Base-by-base conservation (phyloP, 345 rosid genomes). In the Eucalyptus sp. region DNA sequence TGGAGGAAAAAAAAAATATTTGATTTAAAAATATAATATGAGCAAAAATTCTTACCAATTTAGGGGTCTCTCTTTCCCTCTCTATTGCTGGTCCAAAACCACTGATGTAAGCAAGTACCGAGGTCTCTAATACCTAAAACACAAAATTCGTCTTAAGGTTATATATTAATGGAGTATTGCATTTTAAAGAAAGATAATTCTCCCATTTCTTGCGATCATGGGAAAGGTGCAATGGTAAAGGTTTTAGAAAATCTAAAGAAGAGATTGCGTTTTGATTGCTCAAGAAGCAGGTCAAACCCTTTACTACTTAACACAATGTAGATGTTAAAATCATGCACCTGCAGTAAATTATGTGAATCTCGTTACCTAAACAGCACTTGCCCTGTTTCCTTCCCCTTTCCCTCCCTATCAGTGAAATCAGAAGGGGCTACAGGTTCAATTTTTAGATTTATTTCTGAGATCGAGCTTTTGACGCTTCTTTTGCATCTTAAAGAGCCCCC, bases 401-500 rank as follows among this genome's bases (percentile, higher is more conserved):
- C 13, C 49, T 48, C 49, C 49, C 49, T 48, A 48, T 3, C 12
- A 48, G 4, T 48, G 49, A 48, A 48, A 48, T n/a, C 71, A 64
- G 10, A 64, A n/a, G 17, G 10, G 71, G 37, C 37, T n/a, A 64
- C 14, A 14, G 71, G 71, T 29, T 64, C 8, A 62, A 9, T 4
- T 62, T 62, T 62, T 13, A 29, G 71, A 64, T 13, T 64, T 64
- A 16, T 31, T 64, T 5, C 71, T 7, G 33, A n/a, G 71, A n/a
- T 64, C 71, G 54, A 51, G 8, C 54, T 25, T 64, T 89, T 87
- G 93, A 85, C 66, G 97, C 95, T 64, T 89, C 91, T 58, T 66
- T 93, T 46, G 94, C 96, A 94, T 96, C 99, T 89, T 96, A 96
- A 89, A 96, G 95, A 89, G 98, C 98, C 41, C 41, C 95, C 95